A percentile compares a stretch with the other conserved stretches of the same genome.
Evolutionary conservation across 164 flowering plant genomes (phyloP).

Genomic region (Chimonanthus salicifolius): DNA sequence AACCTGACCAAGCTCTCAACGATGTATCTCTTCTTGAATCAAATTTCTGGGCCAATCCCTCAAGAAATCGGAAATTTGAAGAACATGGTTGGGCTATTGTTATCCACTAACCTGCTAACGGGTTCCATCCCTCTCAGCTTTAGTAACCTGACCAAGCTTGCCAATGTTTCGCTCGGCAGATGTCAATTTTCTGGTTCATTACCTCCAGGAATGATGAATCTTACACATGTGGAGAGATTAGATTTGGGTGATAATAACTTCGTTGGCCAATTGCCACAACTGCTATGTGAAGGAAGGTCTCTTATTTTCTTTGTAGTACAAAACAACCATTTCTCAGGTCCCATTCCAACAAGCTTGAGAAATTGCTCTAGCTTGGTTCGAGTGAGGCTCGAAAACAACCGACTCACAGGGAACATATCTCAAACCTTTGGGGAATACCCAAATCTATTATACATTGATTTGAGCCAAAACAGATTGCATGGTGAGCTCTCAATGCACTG

Average conservation of each 20-base stretch:
- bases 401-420: constrained; percentile 1
- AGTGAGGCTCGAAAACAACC: background rate
- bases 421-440: background rate
- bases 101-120: background rate
- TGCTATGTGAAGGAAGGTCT: background rate
- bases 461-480: background rate
- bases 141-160: background rate
- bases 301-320: background rate
- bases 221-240: background rate
- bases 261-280: background rate
- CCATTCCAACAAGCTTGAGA: constrained; percentile 1
- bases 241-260: background rate
- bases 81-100: background rate
- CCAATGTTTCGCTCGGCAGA: background rate
- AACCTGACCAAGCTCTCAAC: background rate
- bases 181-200: background rate
- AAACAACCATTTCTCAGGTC: background rate
- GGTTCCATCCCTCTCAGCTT: constrained; percentile 1
- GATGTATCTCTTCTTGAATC: background rate
- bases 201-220: background rate
- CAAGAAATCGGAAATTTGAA: background rate
- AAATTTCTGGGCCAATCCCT: background rate
- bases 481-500: background rate
- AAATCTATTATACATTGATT: background rate
- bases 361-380: background rate